A percentile compares a stretch with the other conserved stretches of the same genome.
Conservation (phyloP, 1,284 basidiomycete genomes). For the Ceratobasidium sp. region DNA sequence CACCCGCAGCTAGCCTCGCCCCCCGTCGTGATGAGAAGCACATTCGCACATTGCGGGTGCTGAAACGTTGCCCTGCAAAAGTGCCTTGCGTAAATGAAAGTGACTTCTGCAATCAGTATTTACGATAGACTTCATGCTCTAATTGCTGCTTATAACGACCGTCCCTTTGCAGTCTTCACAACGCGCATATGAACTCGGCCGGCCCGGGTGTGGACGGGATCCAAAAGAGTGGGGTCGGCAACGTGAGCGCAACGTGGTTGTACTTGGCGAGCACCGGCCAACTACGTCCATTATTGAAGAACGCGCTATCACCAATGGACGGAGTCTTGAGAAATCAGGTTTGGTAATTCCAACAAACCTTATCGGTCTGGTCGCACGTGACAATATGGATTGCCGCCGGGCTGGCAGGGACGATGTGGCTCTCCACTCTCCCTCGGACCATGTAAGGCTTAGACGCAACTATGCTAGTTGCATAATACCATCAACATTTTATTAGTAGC, state of each 20-base stretch:
- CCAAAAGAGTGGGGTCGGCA: conserved; percentile 16
- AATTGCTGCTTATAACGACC: conserved; percentile 17
- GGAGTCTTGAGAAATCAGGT: neutral
- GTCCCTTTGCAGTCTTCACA: conserved; percentile 18
- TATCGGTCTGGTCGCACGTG: neutral
- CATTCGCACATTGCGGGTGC: too few species aligned
- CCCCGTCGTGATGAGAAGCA: conserved; percentile 20
- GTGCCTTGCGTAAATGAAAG: conserved; percentile 11
- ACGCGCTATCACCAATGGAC: too few species aligned
- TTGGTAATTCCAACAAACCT: neutral
- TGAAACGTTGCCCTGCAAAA: neutral
- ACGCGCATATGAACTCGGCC: conserved; percentile 20
- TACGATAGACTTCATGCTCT: too few species aligned
- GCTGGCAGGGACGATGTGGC: neutral
- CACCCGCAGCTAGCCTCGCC: conserved; percentile 4
- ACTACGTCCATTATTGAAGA: neutral
- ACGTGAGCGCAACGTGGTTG: conserved; percentile 16
- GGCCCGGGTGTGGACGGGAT: neutral
- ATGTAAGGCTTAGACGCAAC: too few species aligned
- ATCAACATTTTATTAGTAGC: neutral
- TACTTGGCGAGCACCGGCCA: conserved; percentile 15
- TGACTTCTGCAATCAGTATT: too few species aligned
- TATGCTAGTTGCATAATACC: neutral
- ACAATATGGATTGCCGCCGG: neutral
- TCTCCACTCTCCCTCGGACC: too few species aligned